Conservation (phyloP, 495 filamentous ascomycete species). For the Cenococcum geophilum region DNA sequence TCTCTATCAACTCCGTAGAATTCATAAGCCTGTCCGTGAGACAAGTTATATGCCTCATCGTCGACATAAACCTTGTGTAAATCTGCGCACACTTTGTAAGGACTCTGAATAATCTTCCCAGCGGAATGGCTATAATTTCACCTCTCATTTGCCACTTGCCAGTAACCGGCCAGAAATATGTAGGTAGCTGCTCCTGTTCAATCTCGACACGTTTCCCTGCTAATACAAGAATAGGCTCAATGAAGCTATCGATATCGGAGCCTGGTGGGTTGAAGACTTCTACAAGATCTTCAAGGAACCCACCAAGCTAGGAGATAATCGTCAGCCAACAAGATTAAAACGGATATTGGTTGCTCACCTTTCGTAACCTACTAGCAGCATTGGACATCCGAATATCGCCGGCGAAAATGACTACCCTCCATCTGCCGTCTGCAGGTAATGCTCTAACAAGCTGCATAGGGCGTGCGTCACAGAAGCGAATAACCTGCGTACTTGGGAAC, state of each 20-base stretch:
- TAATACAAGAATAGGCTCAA: slow-evolving; percentile 55
- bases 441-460: slow-evolving; percentile 49
- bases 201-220: slow-evolving; percentile 47
- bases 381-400: slow-evolving; percentile 44
- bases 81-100: slow-evolving; percentile 37
- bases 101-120: neutral
- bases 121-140: slow-evolving; percentile 27
- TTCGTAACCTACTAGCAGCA: slow-evolving; percentile 20
- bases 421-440: slow-evolving; percentile 50
- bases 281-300: slow-evolving; percentile 40
- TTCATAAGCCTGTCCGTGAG: slow-evolving; percentile 60
- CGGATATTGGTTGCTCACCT: slow-evolving; percentile 9
- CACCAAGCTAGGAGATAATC: slow-evolving; percentile 24
- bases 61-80: slow-evolving; percentile 61
- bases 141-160: slow-evolving; percentile 56
- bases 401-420: slow-evolving; percentile 57
- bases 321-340: neutral
- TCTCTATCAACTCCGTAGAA: slow-evolving; percentile 51
- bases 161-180: slow-evolving; percentile 52
- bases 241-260: slow-evolving; percentile 50
- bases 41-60: slow-evolving; percentile 59
- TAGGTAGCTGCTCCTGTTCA: slow-evolving; percentile 55
- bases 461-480: slow-evolving; percentile 53
- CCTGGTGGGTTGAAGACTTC: slow-evolving; percentile 43
- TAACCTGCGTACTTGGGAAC: slow-evolving; percentile 51